Conservation (phyloP, 2,329 filamentous ascomycete species). For the Talaromyces atroroseus region DNA sequence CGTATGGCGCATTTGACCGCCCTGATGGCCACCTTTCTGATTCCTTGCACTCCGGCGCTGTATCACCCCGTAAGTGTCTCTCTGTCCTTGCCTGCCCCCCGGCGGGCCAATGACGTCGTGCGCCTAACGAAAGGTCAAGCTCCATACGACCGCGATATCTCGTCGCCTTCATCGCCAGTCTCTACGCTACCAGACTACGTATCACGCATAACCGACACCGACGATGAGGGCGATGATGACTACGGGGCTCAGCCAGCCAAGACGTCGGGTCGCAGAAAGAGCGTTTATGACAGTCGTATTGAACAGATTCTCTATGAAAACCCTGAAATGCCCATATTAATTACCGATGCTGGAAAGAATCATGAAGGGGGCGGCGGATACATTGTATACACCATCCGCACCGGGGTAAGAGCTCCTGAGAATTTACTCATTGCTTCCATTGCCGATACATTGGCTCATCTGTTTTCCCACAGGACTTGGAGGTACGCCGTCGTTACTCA, state of each 20-base stretch:
- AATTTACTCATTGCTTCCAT: not conserved
- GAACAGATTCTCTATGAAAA: slow-evolving; percentile 98
- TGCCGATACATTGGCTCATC: not conserved
- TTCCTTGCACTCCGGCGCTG: slow-evolving; percentile 54
- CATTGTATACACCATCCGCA: slow-evolving; percentile 95
- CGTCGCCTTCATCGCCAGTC: slow-evolving; percentile 66
- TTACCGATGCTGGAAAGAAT: slow-evolving; percentile 94
- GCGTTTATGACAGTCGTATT: slow-evolving; percentile 88
- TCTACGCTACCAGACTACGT: slow-evolving; percentile 60
- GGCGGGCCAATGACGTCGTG: slow-evolving; percentile 2
- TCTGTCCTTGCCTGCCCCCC: not conserved
- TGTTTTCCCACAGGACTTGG: slow-evolving; percentile 63
- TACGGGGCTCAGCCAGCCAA: slow-evolving; percentile 45
- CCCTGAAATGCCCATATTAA: slow-evolving; percentile 80
- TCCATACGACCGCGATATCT: slow-evolving; percentile 56
- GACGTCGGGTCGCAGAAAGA: slow-evolving; percentile 59
- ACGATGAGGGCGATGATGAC: slow-evolving; percentile 55
- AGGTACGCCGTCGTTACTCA: slow-evolving; percentile 91
- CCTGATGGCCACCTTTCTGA: slow-evolving; percentile 71
- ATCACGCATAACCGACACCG: slow-evolving; percentile 49
- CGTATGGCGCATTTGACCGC: slow-evolving; percentile 89
- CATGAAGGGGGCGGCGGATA: slow-evolving; percentile 84
- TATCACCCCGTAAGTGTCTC: slow-evolving; percentile 48
- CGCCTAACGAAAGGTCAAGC: slow-evolving; percentile 19
- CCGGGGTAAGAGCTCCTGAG: slow-evolving; percentile 59